Percentiles rank a stretch among this genome's conserved stretches.
These are phyloP conservation scores for Colletotrichum australisinense DNA, from an alignment of 2,329 filamentous ascomycete genomes.

Conservation along the genomic window DNA sequence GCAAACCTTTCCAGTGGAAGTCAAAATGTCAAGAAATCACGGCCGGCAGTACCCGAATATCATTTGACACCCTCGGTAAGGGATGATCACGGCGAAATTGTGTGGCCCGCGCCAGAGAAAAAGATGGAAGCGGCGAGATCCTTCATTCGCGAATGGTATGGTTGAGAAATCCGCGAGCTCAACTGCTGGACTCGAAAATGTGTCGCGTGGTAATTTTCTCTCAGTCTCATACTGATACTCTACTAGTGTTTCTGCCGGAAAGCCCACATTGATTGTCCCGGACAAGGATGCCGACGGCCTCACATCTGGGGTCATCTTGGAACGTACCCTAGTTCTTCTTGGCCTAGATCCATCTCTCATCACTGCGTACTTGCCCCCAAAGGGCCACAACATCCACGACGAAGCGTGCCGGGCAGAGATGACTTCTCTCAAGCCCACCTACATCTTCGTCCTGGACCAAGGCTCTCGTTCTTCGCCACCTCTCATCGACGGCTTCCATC, in stretches of 20 bases:
- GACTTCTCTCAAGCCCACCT: slow-evolving; percentile 53
- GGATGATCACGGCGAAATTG: slow-evolving; percentile 57
- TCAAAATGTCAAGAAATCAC: slow-evolving; percentile 1
- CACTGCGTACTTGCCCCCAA: slow-evolving; percentile 67
- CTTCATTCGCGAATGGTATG: slow-evolving; percentile 69
- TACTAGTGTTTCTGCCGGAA: slow-evolving; percentile 60
- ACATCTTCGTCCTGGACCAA: slow-evolving; percentile 54
- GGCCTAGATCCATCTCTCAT: slow-evolving; percentile 66
- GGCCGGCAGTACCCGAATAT: slow-evolving; percentile 52
- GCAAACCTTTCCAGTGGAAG: neutral
- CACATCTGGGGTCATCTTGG: slow-evolving; percentile 71
- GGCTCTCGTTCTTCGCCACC: slow-evolving; percentile 55
- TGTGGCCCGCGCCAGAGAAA: slow-evolving; percentile 71
- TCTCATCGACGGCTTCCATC: slow-evolving; percentile 61
- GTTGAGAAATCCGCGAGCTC: neutral
- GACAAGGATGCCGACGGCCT: slow-evolving; percentile 79
- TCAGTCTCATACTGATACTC: slow-evolving; percentile 17
- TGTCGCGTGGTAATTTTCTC: neutral
- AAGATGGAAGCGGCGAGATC: slow-evolving; percentile 66
- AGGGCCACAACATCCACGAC: slow-evolving; percentile 69
- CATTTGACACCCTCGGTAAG: slow-evolving; percentile 53
- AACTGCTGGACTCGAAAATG: neutral
- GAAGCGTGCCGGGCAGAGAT: slow-evolving; percentile 64
- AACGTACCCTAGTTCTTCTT: slow-evolving; percentile 68
- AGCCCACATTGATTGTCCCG: slow-evolving; percentile 70